Conservation (phyloP, 345 rosid species). For the Hypericum perforatum region DNA sequence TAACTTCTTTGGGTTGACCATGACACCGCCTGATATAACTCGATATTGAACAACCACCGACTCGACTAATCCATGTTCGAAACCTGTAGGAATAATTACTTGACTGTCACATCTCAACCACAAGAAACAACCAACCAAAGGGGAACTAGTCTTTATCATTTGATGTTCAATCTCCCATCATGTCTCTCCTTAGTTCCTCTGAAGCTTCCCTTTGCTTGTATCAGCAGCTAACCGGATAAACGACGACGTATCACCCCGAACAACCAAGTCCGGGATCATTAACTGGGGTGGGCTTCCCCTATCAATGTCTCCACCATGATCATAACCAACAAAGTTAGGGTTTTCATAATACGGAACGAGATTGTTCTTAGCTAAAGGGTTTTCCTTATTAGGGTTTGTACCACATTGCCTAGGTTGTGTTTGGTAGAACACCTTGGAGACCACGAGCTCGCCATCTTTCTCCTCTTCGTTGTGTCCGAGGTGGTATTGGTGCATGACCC, state of each 20-base stretch:
- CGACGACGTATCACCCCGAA: slow-evolving; percentile 58
- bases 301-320: slow-evolving; percentile 18
- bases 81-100: too few relatives aligned
- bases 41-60: too few relatives aligned
- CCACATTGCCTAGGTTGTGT: slow-evolving; percentile 6
- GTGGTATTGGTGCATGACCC: slow-evolving; percentile 7
- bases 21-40: too few relatives aligned
- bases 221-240: slow-evolving; percentile 44
- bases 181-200: slow-evolving; percentile 16
- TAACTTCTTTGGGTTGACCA: too few relatives aligned
- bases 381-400: not conserved
- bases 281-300: slow-evolving; percentile 42
- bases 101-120: slow-evolving; percentile 18
- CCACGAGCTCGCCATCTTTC: slow-evolving; percentile 3
- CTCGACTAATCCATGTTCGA: too few relatives aligned
- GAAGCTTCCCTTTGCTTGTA: slow-evolving; percentile 57
- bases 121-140: slow-evolving; percentile 11
- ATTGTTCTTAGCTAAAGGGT: slow-evolving; percentile 7
- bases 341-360: slow-evolving; percentile 25
- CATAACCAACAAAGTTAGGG: slow-evolving; percentile 15
- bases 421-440: slow-evolving; percentile 6
- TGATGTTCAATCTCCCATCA: slow-evolving; percentile 10
- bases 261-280: slow-evolving; percentile 43
- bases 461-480: slow-evolving; percentile 4
- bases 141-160: slow-evolving; percentile 12